phyloP scores from a whole-genome alignment of 768 basidiomycete genomes.

The Tulasnella sp. region DNA sequence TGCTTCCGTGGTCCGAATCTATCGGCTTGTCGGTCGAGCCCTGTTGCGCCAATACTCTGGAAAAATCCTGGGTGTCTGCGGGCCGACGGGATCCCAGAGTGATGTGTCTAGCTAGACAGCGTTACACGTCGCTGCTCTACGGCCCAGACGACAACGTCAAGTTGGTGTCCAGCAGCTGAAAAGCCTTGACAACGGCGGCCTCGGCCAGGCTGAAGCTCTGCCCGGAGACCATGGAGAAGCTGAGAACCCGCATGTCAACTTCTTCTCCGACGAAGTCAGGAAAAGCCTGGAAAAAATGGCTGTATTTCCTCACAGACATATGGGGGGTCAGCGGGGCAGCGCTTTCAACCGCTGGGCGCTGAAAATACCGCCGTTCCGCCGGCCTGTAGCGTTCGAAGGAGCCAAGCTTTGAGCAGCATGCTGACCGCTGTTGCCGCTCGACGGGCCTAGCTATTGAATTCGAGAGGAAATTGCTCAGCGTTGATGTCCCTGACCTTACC shows the following conservation, averaged over 20 bases:
- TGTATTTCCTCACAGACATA: background rate
- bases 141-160: background rate
- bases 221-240: conserved; percentile 4
- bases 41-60: conserved; percentile 5
- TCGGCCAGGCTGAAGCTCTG: background rate
- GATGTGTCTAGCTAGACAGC: background rate
- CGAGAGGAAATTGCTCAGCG: conserved; percentile 4
- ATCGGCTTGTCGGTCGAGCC: conserved; percentile 11
- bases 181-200: conserved; percentile 4
- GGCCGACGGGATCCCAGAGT: background rate
- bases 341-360: background rate
- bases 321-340: background rate
- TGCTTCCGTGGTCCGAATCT: conserved; percentile 7
- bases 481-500: conserved; percentile 4
- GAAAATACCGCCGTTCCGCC: conserved; percentile 14
- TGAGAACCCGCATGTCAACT: background rate
- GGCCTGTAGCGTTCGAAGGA: background rate
- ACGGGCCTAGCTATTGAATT: background rate
- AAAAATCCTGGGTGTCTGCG: conserved; percentile 3
- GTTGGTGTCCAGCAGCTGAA: background rate
- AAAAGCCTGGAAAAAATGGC: background rate
- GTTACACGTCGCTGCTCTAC: background rate
- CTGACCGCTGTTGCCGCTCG: background rate
- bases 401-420: background rate
- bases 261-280: conserved; percentile 11